Evolutionary conservation across 805 yeast genomes (phyloP).

Genomic region (Danielozyma ontarioensis): DNA sequence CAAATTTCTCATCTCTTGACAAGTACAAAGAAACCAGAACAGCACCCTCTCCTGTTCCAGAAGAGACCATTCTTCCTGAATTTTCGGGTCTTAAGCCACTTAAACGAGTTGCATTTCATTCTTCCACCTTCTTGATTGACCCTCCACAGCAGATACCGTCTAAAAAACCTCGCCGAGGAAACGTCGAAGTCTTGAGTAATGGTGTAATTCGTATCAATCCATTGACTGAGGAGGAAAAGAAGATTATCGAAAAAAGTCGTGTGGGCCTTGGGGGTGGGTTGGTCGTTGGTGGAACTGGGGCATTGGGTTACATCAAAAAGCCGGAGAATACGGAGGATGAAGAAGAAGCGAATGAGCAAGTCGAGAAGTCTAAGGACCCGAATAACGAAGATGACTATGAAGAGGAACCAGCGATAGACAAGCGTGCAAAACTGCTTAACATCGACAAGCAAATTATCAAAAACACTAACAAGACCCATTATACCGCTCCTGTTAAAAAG

Average conservation of each 20-base stretch:
- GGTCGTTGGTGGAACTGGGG: conserved; percentile 77
- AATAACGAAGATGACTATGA: conserved; percentile 3
- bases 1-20: conserved; percentile 1
- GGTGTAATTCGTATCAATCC: conserved; percentile 53
- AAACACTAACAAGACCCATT: conserved; percentile 11
- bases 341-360: conserved; percentile 4
- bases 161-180: conserved; percentile 73
- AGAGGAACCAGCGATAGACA: conserved; percentile 16
- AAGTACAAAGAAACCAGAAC: conserved; percentile 1
- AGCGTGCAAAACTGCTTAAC: conserved; percentile 18
- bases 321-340: conserved; percentile 1
- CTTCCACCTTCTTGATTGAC: conserved; percentile 37
- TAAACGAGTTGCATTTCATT: conserved; percentile 39
- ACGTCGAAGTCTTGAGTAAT: conserved; percentile 52
- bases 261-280: conserved; percentile 54
- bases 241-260: conserved; percentile 35
- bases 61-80: conserved; percentile 13
- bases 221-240: conserved; percentile 48
- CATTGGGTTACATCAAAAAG: conserved; percentile 40
- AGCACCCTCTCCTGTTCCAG: not conserved
- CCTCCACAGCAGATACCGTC: conserved; percentile 92
- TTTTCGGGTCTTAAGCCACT: conserved; percentile 30
- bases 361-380: conserved; percentile 1
- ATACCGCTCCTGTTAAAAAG: conserved; percentile 32
- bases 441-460: conserved; percentile 31